These are phyloP conservation scores for Emericellopsis atlantica DNA, from an alignment of 2,329 filamentous ascomycete genomes.

Conservation along the genomic window DNA sequence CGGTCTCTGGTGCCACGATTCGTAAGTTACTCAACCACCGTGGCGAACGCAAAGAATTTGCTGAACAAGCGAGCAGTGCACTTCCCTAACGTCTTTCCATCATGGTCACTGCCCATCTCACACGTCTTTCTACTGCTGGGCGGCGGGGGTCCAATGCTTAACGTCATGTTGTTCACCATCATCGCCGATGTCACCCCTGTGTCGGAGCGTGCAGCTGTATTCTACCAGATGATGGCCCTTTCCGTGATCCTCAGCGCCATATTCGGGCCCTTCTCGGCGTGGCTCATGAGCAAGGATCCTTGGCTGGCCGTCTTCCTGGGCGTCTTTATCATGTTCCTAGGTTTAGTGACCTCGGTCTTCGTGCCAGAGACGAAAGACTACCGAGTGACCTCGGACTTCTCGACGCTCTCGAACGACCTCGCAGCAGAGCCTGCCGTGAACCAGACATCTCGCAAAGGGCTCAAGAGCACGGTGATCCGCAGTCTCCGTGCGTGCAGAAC, in stretches of 20 bases:
- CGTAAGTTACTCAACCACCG: slow-evolving; percentile 10
- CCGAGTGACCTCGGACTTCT: too few species aligned
- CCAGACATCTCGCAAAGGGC: too few species aligned
- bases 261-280: slow-evolving; percentile 25
- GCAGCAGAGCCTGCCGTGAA: too few species aligned
- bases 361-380: too few species aligned
- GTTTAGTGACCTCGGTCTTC: slow-evolving; percentile 25
- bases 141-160: slow-evolving; percentile 22
- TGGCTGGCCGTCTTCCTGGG: slow-evolving; percentile 21
- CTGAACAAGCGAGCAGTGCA: slow-evolving; percentile 15
- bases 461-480: too few species aligned
- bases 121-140: slow-evolving; percentile 24
- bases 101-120: slow-evolving; percentile 23
- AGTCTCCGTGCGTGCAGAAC: too few species aligned
- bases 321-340: slow-evolving; percentile 14
- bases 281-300: slow-evolving; percentile 21
- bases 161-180: slow-evolving; percentile 31
- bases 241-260: slow-evolving; percentile 24
- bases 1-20: slow-evolving; percentile 15
- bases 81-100: slow-evolving; percentile 22
- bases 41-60: background rate
- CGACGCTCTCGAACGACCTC: too few species aligned
- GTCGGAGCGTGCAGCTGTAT: slow-evolving; percentile 22
- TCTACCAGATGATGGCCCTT: slow-evolving; percentile 20
- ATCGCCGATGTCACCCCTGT: slow-evolving; percentile 28